These are phyloP conservation scores for Eucalyptus polyanthemos DNA, from an alignment of 345 rosid genomes.

Conservation along the genomic window DNA sequence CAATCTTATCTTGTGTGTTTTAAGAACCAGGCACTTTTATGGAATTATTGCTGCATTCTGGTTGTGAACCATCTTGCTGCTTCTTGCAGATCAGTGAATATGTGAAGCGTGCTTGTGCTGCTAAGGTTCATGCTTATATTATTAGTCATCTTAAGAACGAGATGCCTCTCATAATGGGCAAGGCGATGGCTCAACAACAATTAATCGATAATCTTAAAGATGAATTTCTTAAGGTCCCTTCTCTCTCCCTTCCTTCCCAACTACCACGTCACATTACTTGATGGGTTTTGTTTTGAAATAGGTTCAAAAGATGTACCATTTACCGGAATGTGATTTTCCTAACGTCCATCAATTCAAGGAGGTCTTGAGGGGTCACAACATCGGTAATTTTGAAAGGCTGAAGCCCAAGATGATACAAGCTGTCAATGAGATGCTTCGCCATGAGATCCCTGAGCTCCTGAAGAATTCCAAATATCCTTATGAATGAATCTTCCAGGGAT, in stretches of 20 bases:
- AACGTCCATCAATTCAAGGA: constrained; percentile 66
- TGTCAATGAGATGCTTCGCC: constrained; percentile 77
- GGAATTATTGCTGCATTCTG: background rate
- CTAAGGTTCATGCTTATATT: constrained; percentile 80
- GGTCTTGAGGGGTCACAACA: constrained; percentile 53
- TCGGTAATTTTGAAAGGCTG: constrained; percentile 75
- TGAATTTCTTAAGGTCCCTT: constrained; percentile 68
- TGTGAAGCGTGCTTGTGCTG: constrained; percentile 90
- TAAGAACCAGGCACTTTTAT: background rate
- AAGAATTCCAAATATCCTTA: constrained; percentile 76
- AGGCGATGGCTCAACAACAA: constrained; percentile 71
- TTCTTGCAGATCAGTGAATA: constrained; percentile 67
- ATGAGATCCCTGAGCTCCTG: constrained; percentile 76
- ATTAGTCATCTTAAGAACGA: constrained; percentile 78
- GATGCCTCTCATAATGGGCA: constrained; percentile 94
- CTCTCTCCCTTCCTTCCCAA: background rate
- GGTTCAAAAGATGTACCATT: constrained; percentile 75
- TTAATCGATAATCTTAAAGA: constrained; percentile 62
- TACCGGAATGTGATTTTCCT: constrained; percentile 73
- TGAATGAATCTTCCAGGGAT: constrained; percentile 10
- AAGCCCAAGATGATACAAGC: constrained; percentile 85
- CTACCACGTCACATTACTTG: background rate
- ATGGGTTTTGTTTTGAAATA: background rate
- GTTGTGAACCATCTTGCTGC: background rate
- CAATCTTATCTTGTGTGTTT: background rate